Conservation (phyloP, 176 grass and related monocot genomes). For the Eleusine coracana region DNA sequence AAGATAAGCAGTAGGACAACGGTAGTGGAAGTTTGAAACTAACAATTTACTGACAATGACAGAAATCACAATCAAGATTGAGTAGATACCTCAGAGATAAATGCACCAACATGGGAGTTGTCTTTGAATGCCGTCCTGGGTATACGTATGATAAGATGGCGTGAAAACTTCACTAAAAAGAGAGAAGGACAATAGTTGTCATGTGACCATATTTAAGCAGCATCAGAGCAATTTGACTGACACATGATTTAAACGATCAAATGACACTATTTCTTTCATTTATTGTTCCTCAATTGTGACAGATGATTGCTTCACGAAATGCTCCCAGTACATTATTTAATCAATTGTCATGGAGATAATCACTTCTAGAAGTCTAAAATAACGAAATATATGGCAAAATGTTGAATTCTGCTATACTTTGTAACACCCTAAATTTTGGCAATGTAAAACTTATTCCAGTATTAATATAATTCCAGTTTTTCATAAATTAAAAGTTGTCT, state of each 20-base stretch:
- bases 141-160: slow-evolving; percentile 86
- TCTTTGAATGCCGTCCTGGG: slow-evolving; percentile 92
- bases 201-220: slow-evolving; percentile 25
- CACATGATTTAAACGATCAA: slow-evolving; percentile 18
- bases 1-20: slow-evolving; percentile 10
- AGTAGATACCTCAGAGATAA: slow-evolving; percentile 77
- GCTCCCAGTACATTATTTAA: background rate
- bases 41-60: slow-evolving; percentile 2
- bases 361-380: background rate
- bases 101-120: slow-evolving; percentile 94
- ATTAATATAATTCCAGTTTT: too few relatives aligned
- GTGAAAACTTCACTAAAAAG: slow-evolving; percentile 88
- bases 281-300: background rate
- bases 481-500: too few relatives aligned
- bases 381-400: background rate
- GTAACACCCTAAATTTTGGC: too few relatives aligned
- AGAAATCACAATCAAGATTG: slow-evolving; percentile 34
- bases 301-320: background rate
- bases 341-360: slow-evolving; percentile 14
- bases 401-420: background rate
- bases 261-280: background rate
- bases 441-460: too few relatives aligned
- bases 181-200: slow-evolving; percentile 31
- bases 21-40: slow-evolving; percentile 7
- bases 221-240: background rate